phyloP scores from a whole-genome alignment of 2,329 filamentous ascomycete species.

The Akanthomyces uredinophilus region DNA sequence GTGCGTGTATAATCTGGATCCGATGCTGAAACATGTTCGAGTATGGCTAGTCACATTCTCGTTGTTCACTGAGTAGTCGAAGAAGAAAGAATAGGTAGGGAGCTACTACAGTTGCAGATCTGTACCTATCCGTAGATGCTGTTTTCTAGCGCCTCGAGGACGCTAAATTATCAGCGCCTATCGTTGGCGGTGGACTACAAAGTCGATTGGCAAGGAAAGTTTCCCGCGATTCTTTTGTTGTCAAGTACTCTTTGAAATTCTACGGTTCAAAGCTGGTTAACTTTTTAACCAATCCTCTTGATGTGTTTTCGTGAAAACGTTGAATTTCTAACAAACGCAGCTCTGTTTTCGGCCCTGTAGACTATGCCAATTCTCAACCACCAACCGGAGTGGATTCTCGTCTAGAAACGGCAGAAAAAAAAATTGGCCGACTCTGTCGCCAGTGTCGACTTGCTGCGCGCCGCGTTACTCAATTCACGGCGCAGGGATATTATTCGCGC shows the following conservation, averaged over 20 bases:
- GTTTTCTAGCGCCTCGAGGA: not conserved
- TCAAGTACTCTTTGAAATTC: too few species aligned
- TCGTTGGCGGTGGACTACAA: too few species aligned
- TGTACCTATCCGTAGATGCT: not conserved
- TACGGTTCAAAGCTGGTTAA: too few species aligned
- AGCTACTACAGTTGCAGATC: too few species aligned
- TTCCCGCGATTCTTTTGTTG: too few species aligned
- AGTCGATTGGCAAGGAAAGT: too few species aligned
- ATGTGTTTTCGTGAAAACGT: too few species aligned
- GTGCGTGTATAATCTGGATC: conserved; percentile 28
- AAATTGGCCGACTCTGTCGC: not conserved
- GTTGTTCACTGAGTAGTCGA: not conserved
- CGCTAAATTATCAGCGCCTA: too few species aligned
- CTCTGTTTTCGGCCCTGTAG: not conserved
- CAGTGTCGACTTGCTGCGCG: not conserved
- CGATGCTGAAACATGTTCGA: not conserved
- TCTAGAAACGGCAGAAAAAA: not conserved
- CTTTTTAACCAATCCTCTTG: too few species aligned
- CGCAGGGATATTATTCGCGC: not conserved
- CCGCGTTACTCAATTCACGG: not conserved
- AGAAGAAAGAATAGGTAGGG: not conserved
- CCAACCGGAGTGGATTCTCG: too few species aligned
- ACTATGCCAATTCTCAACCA: not conserved
- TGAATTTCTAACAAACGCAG: too few species aligned
- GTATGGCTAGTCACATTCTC: not conserved